phyloP scores from a whole-genome alignment of 2,329 filamentous ascomycete genomes.

The Apiospora kogelbergensis region DNA sequence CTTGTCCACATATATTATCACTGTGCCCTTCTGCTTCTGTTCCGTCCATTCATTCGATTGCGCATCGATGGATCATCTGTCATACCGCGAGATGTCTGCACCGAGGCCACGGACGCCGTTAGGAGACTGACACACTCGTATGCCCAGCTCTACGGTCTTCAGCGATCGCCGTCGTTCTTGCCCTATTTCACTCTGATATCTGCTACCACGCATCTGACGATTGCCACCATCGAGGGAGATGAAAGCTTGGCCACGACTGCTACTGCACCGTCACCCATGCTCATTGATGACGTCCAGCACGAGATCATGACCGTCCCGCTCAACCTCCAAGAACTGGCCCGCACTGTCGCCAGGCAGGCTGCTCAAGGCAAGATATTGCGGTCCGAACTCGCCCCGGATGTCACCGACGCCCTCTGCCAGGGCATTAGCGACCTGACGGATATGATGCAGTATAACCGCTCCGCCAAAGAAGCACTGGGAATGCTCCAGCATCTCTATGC shows the following conservation, averaged over 20 bases:
- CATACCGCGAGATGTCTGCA: constrained; percentile 64
- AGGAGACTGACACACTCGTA: constrained; percentile 56
- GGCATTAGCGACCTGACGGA: constrained; percentile 60
- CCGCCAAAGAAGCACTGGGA: too few species aligned
- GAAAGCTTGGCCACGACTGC: constrained; percentile 34
- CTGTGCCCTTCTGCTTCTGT: constrained; percentile 69
- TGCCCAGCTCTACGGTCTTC: constrained; percentile 56
- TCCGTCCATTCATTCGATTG: constrained; percentile 68
- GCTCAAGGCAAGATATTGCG: not conserved
- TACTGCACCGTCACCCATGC: too few species aligned
- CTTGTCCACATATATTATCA: constrained; percentile 75
- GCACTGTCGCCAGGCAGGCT: not conserved
- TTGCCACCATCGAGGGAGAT: constrained; percentile 19
- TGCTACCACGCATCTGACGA: constrained; percentile 49
- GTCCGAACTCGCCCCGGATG: constrained; percentile 30
- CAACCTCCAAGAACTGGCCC: constrained; percentile 17
- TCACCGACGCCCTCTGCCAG: constrained; percentile 47
- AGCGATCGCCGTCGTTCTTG: constrained; percentile 60
- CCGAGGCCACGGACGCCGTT: constrained; percentile 59
- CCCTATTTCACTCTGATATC: constrained; percentile 63
- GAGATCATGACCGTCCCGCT: constrained; percentile 24
- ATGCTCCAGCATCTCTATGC: too few species aligned
- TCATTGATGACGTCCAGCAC: too few species aligned
- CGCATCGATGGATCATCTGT: constrained; percentile 63
- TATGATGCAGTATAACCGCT: constrained; percentile 60